Evolutionary conservation across 2,329 filamentous ascomycete genomes (phyloP).

Genomic region (Tolypocladium endophyticum): DNA sequence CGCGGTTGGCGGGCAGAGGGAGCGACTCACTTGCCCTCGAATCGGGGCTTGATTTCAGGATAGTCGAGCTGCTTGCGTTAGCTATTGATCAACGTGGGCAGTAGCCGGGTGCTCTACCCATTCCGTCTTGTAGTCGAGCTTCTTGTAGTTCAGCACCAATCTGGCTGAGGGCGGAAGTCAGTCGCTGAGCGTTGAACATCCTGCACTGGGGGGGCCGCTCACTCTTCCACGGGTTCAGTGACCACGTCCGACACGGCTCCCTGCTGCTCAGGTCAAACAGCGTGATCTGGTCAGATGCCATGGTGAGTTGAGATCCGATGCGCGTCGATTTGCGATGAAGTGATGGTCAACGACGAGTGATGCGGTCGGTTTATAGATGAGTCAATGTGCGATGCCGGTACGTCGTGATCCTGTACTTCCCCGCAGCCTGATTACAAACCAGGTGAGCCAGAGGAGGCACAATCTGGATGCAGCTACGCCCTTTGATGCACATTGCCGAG

Average conservation of each 20-base stretch:
- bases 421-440: background rate
- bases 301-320: slow-evolving; percentile 5
- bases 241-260: slow-evolving; percentile 41
- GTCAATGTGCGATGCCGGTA: background rate
- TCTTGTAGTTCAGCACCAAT: slow-evolving; percentile 57
- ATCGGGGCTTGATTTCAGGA: slow-evolving; percentile 18
- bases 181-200: background rate
- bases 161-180: slow-evolving; percentile 35
- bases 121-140: background rate
- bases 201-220: slow-evolving; percentile 5
- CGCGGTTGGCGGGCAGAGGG: slow-evolving; percentile 21
- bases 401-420: too few relatives aligned
- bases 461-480: background rate
- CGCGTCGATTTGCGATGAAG: background rate
- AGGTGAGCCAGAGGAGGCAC: background rate
- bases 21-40: slow-evolving; percentile 40
- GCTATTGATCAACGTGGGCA: slow-evolving; percentile 3
- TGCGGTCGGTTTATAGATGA: background rate
- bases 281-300: slow-evolving; percentile 29
- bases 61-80: background rate
- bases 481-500: background rate
- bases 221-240: slow-evolving; percentile 64
- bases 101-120: background rate
- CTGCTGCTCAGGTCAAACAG: slow-evolving; percentile 55
- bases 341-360: background rate